Percentiles rank a stretch among this genome's conserved stretches.
Conservation (phyloP, 768 basidiomycete species). For the Fomitopsis pulvina region DNA sequence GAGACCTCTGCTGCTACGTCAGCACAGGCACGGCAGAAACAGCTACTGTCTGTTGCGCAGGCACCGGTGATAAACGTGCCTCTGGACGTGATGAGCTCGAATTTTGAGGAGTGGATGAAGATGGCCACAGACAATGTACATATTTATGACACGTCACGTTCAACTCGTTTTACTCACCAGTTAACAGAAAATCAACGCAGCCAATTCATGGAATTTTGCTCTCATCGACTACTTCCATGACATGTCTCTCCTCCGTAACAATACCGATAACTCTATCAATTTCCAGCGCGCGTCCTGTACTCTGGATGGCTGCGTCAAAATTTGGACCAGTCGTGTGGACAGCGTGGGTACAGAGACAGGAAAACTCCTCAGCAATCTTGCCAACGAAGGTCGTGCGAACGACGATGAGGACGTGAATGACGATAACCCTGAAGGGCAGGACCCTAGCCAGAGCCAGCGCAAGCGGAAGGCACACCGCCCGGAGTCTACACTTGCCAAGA, state of each 20-base stretch:
- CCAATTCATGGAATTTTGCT: slow-evolving; percentile 96
- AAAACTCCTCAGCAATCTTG: slow-evolving; percentile 87
- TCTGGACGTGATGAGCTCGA: slow-evolving; percentile 82
- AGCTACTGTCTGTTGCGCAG: slow-evolving; percentile 52
- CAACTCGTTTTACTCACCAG: slow-evolving; percentile 2
- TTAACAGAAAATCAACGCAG: slow-evolving; percentile 92
- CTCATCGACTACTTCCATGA: slow-evolving; percentile 99
- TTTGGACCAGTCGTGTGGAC: slow-evolving; percentile 98
- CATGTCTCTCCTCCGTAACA: slow-evolving; percentile 91
- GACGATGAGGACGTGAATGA: slow-evolving; percentile 58
- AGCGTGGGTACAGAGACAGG: slow-evolving; percentile 95
- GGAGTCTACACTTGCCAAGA: slow-evolving; percentile 87
- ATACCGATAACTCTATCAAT: slow-evolving; percentile 93
- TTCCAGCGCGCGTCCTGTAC: slow-evolving; percentile 98
- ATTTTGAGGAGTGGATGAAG: slow-evolving; percentile 99
- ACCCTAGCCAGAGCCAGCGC: slow-evolving; percentile 45
- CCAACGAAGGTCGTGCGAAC: slow-evolving; percentile 52
- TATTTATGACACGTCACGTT: slow-evolving; percentile 10
- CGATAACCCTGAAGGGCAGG: slow-evolving; percentile 57
- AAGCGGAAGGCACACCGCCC: slow-evolving; percentile 65
- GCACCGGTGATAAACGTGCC: slow-evolving; percentile 56
- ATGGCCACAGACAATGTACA: slow-evolving; percentile 97
- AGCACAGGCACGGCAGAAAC: slow-evolving; percentile 46
- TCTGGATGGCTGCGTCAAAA: slow-evolving; percentile 97
- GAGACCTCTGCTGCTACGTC: slow-evolving; percentile 29